A percentile compares a stretch with the other conserved stretches of the same genome.
Evolutionary conservation across 371 early-diverging fungal species (phyloP).

Genomic region (Mucor indicus): DNA sequence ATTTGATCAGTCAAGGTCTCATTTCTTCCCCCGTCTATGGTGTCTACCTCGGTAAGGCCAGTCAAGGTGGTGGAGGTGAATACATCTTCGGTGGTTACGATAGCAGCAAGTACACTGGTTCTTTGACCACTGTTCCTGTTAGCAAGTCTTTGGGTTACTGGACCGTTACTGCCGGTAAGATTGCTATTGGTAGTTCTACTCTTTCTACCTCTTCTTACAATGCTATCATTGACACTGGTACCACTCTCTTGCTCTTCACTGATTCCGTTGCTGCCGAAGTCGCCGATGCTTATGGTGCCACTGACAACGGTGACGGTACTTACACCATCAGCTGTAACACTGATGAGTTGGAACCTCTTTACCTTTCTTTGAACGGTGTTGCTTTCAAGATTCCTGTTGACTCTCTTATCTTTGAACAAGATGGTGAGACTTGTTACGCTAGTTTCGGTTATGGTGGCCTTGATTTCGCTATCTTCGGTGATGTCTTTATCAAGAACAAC

Average conservation of each 20-base stretch:
- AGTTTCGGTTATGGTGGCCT: conserved; percentile 15
- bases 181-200: no score
- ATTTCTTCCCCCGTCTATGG: conserved; percentile 33
- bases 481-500: conserved; percentile 46
- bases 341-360: conserved; percentile 10
- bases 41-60: conserved; percentile 18
- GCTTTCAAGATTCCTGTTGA: conserved; percentile 13
- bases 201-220: conserved; percentile 9
- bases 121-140: conserved; percentile 46
- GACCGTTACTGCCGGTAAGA: conserved; percentile 43
- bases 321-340: conserved; percentile 17
- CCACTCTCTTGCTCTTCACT: conserved; percentile 55
- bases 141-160: conserved; percentile 38
- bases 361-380: conserved; percentile 10
- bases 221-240: conserved; percentile 61
- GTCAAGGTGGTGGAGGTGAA: conserved; percentile 38
- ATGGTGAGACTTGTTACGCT: conserved; percentile 9
- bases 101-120: conserved; percentile 36
- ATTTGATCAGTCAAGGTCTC: conserved; percentile 34
- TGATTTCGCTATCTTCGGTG: conserved; percentile 34
- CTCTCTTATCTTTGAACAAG: conserved; percentile 12
- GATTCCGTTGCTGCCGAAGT: conserved; percentile 25
- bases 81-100: conserved; percentile 49
- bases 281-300: conserved; percentile 16
- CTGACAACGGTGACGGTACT: conserved; percentile 20